These are phyloP conservation scores for Biscutella laevigata DNA, from an alignment of 441 rosid genomes.

Conservation along the genomic window DNA sequence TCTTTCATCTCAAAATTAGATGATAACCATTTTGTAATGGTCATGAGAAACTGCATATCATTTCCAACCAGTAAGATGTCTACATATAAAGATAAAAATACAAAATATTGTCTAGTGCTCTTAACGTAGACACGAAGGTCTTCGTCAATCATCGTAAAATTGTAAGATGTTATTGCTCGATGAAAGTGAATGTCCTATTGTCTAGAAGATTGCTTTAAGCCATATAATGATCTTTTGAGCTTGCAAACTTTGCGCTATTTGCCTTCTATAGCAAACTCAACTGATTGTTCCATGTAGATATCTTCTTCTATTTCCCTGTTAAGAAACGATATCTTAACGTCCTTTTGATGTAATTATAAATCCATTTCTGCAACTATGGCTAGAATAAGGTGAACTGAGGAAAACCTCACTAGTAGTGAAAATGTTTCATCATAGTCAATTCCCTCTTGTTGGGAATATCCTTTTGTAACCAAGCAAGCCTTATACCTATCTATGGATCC, in stretches of 20 bases:
- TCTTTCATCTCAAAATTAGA: slow-evolving; percentile 8
- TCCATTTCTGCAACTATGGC: background rate
- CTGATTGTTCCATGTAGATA: background rate
- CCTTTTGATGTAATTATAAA: slow-evolving; percentile 2
- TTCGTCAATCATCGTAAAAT: slow-evolving; percentile 2
- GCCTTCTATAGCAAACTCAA: no score
- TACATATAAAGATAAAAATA: background rate
- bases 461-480: slow-evolving; percentile 1
- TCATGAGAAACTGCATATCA: background rate
- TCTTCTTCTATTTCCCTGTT: background rate
- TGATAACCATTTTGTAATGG: slow-evolving; percentile 1
- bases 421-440: background rate
- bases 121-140: slow-evolving; percentile 11
- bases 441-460: slow-evolving; percentile 2
- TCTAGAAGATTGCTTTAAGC: background rate
- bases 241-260: background rate
- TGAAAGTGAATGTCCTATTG: background rate
- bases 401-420: slow-evolving; percentile 1
- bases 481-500: slow-evolving; percentile 5
- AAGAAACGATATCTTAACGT: background rate
- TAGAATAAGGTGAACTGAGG: background rate
- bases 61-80: background rate
- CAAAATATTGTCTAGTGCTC: background rate
- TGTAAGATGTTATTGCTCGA: slow-evolving; percentile 1
- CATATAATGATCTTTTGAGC: background rate